Evolutionary conservation across 177 flowering plant genomes (phyloP), one percentile per base, ranked within the genome.

Genomic region (Vitis hybrid): DNA sequence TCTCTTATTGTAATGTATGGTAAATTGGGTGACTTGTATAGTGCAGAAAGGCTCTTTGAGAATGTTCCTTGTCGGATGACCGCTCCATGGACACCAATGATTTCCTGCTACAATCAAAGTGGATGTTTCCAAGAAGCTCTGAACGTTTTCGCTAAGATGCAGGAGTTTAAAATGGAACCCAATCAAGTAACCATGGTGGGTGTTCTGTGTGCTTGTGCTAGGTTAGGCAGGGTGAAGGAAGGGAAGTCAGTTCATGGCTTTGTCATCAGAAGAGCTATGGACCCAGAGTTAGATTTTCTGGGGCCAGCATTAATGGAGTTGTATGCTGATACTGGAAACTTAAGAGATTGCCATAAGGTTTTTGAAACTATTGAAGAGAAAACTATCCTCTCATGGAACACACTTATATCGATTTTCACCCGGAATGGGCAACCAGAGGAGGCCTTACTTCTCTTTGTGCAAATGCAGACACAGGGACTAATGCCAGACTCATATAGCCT

Each of bases 221-320:
- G 81, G 58, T 69, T 92, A 60, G 78, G 84, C 57, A 73, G 59
- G 75, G 75, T 82, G 10, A 83, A 67, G 65, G 86, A 79, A 69
- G 97, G 96, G 53, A 87, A 72, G 70, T 89, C 96, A 39, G 76
- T 85, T 63, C 93, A 88, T 76, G 76, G 94, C 75, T 85, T 76
- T 71, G 63, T 79, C 39, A 61, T 88, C 16, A 87, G 83, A 72
- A 82, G 67, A 60, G 76, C 58, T 55, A 52, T 83, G 22, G 86
- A 81, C 26, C 73, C 82, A 58, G 72, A 75, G 18, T 74, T 71
- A 58, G 85, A 86, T 65, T 60, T 68, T 64, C 13, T 88, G 29
- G 88, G 88, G 51, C 79, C 89, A 10, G 76, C 81, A 19, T 62
- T 90, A 51, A 70, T 88, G 13, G 85, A 89, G 18, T 70, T 89